Evolutionary conservation across 2,329 filamentous ascomycete species (phyloP).

Genomic region (Aspergillus sp.): DNA sequence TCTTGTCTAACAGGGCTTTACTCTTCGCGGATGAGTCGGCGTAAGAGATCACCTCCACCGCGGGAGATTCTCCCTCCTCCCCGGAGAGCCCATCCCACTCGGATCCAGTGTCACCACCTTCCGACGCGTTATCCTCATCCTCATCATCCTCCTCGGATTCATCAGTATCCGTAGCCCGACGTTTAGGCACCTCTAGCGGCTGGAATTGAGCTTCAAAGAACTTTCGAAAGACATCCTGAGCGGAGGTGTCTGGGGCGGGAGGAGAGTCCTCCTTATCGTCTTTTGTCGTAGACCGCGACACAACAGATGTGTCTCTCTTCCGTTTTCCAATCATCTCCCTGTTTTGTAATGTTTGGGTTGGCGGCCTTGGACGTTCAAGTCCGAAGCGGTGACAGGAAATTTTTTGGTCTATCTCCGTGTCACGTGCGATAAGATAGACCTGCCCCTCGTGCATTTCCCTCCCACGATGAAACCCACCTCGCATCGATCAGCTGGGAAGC

Average conservation of each 20-base stretch:
- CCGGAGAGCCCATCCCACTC: constrained; percentile 67
- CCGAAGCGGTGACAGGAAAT: background rate
- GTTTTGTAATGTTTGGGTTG: background rate
- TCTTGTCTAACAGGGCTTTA: constrained; percentile 58
- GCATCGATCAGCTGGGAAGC: constrained; percentile 3
- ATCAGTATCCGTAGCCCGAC: constrained; percentile 9
- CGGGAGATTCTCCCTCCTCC: constrained; percentile 39
- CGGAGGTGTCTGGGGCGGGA: constrained; percentile 46
- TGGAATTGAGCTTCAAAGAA: constrained; percentile 89
- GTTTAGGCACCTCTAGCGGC: constrained; percentile 55
- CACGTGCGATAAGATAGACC: constrained; percentile 41
- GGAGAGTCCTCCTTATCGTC: constrained; percentile 22
- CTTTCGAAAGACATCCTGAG: constrained; percentile 73
- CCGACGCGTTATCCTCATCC: constrained; percentile 17
- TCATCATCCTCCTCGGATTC: constrained; percentile 22
- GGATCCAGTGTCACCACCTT: constrained; percentile 35
- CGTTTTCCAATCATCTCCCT: constrained; percentile 46
- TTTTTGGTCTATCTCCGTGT: constrained; percentile 19
- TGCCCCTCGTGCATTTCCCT: constrained; percentile 17
- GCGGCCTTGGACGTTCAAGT: background rate
- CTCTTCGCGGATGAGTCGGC: constrained; percentile 45
- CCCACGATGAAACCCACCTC: constrained; percentile 14
- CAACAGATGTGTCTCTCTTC: constrained; percentile 44
- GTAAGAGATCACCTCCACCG: constrained; percentile 64
- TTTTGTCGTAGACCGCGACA: constrained; percentile 22